These are phyloP conservation scores for Phytophthora aleatoria DNA, from an alignment of 352 stramenopile species.

Conservation along the genomic window DNA sequence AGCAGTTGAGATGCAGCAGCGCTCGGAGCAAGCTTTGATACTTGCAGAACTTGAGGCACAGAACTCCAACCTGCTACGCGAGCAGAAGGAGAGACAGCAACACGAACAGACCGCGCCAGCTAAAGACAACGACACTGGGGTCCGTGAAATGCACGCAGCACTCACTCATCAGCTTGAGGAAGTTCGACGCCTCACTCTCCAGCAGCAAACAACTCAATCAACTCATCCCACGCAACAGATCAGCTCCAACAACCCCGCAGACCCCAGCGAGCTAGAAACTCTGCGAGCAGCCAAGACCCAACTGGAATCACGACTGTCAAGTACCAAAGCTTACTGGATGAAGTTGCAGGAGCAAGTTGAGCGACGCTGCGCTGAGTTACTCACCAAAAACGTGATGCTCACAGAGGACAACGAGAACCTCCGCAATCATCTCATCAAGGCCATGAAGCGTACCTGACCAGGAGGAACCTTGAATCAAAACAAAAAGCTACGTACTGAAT, in stretches of 20 bases:
- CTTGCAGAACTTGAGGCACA: constrained; percentile 25
- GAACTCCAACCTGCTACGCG: constrained; percentile 10
- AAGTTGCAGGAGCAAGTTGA: constrained; percentile 56
- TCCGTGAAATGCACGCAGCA: constrained; percentile 44
- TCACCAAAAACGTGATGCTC: constrained; percentile 80
- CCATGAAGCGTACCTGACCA: constrained; percentile 5
- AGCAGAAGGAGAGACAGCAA: constrained; percentile 13
- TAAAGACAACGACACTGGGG: constrained; percentile 15
- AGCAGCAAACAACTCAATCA: constrained; percentile 3
- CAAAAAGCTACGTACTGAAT: constrained; percentile 29
- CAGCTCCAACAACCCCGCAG: neutral
- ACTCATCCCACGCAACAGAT: constrained; percentile 3
- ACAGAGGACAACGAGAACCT: constrained; percentile 63
- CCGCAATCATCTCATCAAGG: constrained; percentile 39
- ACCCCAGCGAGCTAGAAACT: constrained; percentile 15
- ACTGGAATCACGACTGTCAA: constrained; percentile 42
- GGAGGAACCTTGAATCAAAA: neutral
- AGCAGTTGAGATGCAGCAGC: constrained; percentile 26
- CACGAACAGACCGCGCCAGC: neutral
- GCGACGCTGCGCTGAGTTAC: constrained; percentile 55
- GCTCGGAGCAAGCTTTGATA: constrained; percentile 22
- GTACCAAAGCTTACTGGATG: constrained; percentile 50
- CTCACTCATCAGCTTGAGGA: constrained; percentile 51
- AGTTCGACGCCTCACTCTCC: constrained; percentile 37
- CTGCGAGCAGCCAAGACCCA: constrained; percentile 39